Base-by-base conservation (phyloP, 495 filamentous ascomycete genomes). In the Lasiosphaeriaceae sp. region DNA sequence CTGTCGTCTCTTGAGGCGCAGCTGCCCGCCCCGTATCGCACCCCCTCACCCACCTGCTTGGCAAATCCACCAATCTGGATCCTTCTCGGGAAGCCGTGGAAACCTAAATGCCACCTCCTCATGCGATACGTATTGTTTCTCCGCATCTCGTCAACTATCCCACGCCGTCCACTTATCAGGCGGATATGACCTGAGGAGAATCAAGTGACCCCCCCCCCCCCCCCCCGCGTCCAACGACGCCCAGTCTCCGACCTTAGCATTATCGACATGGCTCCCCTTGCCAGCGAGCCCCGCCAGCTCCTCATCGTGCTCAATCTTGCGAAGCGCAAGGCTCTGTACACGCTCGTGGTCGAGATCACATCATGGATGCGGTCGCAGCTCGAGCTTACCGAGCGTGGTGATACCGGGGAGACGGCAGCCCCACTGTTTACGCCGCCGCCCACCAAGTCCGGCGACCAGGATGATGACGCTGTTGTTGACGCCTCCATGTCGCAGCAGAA, bases 231-330 rank as follows among this genome's bases (percentile, higher is more conserved):
- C 9, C 26, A 31, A 31, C 26, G 9, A 31, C 26, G n/a, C n/a
- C n/a, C n/a, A n/a, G n/a, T n/a, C n/a, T 31, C 26, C 26, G 9
- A 9, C 26, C 4, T 9, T 9, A 3, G 14, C 19, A 19, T 34
- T n/a, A 31, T 7, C 31, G 20, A 52, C 26, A 79, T 79, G 76
- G 75, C 76, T 46, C 76, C 75, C 37, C 69, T 75, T 22, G 73
- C 67, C 26, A 71, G 31, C 29, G 76, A 79, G 35, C 76, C 76
- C 16, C 67, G 74, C 47, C 74, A 74, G 31, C 48, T 79, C 23
- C 72, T 75, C n/a, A 58, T 76, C 8, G 68, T 73, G 9, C 61
- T 79, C n/a, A 73, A 76, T 49, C 67, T 64, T 49, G 66, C 71
- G 22, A 68, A 67, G 29, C 74, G 76, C 58, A 71, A 67, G 54